Base-by-base conservation (phyloP, 148 eudicot genomes). In the Rhododendron ferrugineum region DNA sequence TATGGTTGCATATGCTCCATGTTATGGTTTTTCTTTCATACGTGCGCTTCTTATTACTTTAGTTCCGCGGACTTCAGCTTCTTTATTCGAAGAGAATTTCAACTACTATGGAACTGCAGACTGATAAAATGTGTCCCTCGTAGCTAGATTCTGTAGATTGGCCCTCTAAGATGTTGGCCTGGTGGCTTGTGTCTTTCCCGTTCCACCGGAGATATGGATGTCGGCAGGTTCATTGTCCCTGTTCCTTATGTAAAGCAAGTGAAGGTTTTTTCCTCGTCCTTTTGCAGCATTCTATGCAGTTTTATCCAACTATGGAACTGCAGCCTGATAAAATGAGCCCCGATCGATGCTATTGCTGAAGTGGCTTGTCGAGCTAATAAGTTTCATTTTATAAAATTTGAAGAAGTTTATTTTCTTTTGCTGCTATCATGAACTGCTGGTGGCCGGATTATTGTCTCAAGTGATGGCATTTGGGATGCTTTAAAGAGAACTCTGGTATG, bases 91-190 rank as follows among this genome's bases (percentile, higher is more conserved):
- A 64, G 73, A 47, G 23, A 20, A 18, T 26, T 87, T 16, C 79
- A 23, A 34, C 23, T 56, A 22, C n/a, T 15, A 20, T 44, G 30
- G 44, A 44, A 58, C 9, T 68, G 30, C 18, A 37, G 36, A 40
- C 60, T 80, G 44, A 15, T 72, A 20, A 32, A 42, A 60, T 78
- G 42, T 77, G 58, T 85, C 28, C 64, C 60, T 60, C 46, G 75
- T 34, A 34, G 36, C 34, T 86, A 36, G 26, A 54, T 73, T 84
- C 46, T 88, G 84, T 88, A 95, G 99, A 90, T 97, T 92, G 99
- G 99, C 86, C 99, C 99, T n/a, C 85, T 97, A 88, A 94, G 99
- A 94, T 97, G 99, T 94, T 97, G 99, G 99, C 99, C 99, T 76
- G 99, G 99, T 91, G 99, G 99, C 78, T 91, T 97, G 91, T 97